phyloP scores from a whole-genome alignment of 2,329 filamentous ascomycete species.

The Aspergillus spinulosporus region DNA sequence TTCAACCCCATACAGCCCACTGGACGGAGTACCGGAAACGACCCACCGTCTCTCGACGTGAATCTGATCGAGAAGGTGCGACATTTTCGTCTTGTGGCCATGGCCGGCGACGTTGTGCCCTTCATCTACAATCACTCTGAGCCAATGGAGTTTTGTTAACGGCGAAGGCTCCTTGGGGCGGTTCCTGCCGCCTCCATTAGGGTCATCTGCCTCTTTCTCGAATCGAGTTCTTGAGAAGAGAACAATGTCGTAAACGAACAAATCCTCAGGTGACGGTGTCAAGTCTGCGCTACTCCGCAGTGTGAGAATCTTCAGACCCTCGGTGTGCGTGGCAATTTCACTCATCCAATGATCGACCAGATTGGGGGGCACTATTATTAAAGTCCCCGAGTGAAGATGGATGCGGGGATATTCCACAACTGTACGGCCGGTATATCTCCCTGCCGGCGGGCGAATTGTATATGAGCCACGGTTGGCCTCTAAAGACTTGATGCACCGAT shows the following conservation, averaged over 20 bases:
- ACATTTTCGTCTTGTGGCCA: constrained; percentile 58
- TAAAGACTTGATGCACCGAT: constrained; percentile 58
- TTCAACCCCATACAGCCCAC: constrained; percentile 75
- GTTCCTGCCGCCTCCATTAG: constrained; percentile 45
- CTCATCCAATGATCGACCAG: constrained; percentile 79
- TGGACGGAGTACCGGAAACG: constrained; percentile 85
- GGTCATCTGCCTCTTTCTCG: constrained; percentile 63
- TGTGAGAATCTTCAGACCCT: constrained; percentile 64
- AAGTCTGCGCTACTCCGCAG: constrained; percentile 54
- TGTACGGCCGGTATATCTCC: constrained; percentile 42
- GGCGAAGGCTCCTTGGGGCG: constrained; percentile 48
- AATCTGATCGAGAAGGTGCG: constrained; percentile 55
- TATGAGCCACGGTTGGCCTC: constrained; percentile 62
- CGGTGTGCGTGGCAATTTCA: constrained; percentile 77
- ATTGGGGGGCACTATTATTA: constrained; percentile 81
- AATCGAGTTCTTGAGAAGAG: constrained; percentile 75
- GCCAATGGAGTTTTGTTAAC: constrained; percentile 73
- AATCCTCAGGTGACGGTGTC: constrained; percentile 58
- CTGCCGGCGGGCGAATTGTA: constrained; percentile 50
- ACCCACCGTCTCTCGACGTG: constrained; percentile 76
- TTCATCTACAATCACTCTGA: constrained; percentile 88
- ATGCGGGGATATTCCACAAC: constrained; percentile 50
- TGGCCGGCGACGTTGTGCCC: constrained; percentile 79
- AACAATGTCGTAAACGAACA: constrained; percentile 72
- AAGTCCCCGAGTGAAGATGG: constrained; percentile 65